Conservation (phyloP, 2,329 filamentous ascomycete species). For the Cercospora sesami region DNA sequence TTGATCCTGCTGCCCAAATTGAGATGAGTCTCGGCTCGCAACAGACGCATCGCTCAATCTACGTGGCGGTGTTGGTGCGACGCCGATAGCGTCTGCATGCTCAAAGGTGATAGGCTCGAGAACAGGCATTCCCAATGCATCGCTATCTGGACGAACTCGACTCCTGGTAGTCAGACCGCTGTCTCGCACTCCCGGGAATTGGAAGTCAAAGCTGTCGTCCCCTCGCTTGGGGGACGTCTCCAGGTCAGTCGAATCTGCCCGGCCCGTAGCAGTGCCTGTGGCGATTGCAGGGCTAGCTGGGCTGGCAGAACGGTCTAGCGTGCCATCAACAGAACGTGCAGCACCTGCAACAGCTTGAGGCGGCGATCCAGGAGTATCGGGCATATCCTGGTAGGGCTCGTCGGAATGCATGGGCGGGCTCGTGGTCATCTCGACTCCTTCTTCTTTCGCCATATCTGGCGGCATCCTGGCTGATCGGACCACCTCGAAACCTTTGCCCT, state of each 20-base stretch:
- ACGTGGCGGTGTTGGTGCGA: constrained; percentile 11
- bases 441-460: constrained; percentile 61
- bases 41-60: constrained; percentile 21
- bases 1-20: constrained; percentile 3
- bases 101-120: constrained; percentile 27
- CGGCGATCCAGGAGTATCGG: constrained; percentile 22
- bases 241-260: constrained; percentile 16
- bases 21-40: constrained; percentile 8
- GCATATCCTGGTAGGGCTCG: constrained; percentile 38
- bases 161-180: constrained; percentile 14
- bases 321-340: constrained; percentile 18
- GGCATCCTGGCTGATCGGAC: constrained; percentile 87
- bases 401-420: constrained; percentile 36
- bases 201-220: constrained; percentile 28
- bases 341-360: constrained; percentile 25
- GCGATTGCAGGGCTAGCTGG: constrained; percentile 9
- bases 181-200: constrained; percentile 22
- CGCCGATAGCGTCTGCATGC: constrained; percentile 25
- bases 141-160: constrained; percentile 25
- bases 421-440: constrained; percentile 39
- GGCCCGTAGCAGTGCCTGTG: background rate
- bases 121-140: constrained; percentile 26
- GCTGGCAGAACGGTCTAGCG: constrained; percentile 21
- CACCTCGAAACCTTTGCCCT: constrained; percentile 90
- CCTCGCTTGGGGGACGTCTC: constrained; percentile 4